phyloP scores from a whole-genome alignment of 305 asterid genomes.

The Euphrasia arctica region DNA sequence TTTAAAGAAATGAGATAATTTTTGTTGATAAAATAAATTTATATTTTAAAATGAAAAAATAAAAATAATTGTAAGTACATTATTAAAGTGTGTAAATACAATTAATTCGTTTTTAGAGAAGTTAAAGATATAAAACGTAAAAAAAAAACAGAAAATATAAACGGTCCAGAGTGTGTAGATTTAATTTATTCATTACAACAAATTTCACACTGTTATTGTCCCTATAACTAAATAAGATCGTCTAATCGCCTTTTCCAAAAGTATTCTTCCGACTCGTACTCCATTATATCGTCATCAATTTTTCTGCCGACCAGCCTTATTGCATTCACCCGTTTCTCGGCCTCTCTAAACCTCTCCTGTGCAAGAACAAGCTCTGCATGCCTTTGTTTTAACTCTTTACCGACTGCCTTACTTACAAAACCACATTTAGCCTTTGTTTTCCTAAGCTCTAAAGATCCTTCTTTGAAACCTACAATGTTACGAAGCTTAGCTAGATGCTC shows the following conservation, averaged over 20 bases:
- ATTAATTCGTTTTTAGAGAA: no score
- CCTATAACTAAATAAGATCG: constrained; percentile 27
- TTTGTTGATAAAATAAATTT: no score
- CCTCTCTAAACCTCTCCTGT: constrained; percentile 31
- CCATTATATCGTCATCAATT: constrained; percentile 31
- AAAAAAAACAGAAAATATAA: no score
- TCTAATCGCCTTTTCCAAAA: constrained; percentile 39
- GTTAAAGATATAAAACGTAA: no score
- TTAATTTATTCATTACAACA: neutral
- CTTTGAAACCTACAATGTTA: constrained; percentile 26
- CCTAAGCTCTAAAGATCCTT: constrained; percentile 21
- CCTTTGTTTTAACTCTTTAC: constrained; percentile 31
- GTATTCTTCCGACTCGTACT: constrained; percentile 31
- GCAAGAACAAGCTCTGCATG: constrained; percentile 36
- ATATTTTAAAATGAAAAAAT: no score
- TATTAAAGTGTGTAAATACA: no score
- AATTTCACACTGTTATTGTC: neutral
- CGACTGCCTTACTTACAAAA: constrained; percentile 26
- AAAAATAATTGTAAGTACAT: no score
- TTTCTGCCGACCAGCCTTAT: constrained; percentile 29
- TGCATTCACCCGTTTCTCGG: constrained; percentile 33
- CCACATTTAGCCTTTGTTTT: constrained; percentile 24
- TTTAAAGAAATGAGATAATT: no score
- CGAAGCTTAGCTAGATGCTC: constrained; percentile 29
- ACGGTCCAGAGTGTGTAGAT: neutral